Conservation (phyloP, 2,329 filamentous ascomycete genomes). For the Aureobasidium mangrovei region DNA sequence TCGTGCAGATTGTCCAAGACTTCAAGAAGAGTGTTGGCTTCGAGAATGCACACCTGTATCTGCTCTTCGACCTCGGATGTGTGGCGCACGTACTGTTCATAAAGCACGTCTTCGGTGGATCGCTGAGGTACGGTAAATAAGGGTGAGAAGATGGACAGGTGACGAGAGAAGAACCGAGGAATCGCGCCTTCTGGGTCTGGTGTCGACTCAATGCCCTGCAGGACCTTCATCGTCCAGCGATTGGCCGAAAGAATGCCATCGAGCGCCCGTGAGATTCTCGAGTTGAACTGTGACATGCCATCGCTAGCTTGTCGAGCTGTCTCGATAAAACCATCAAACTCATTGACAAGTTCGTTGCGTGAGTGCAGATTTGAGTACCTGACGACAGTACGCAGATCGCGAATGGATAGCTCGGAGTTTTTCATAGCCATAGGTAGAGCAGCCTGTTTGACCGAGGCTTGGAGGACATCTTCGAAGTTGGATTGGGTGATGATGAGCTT, state of each 20-base stretch:
- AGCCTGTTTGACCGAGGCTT: constrained; percentile 56
- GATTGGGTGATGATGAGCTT: constrained; percentile 64
- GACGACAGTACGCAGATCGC: constrained; percentile 65
- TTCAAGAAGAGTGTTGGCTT: constrained; percentile 59
- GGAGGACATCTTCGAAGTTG: constrained; percentile 67
- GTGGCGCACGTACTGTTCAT: constrained; percentile 69
- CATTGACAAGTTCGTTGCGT: constrained; percentile 61
- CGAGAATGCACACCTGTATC: constrained; percentile 57
- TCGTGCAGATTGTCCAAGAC: constrained; percentile 61
- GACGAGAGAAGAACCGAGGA: constrained; percentile 34
- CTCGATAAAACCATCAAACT: constrained; percentile 69
- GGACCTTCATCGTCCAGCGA: constrained; percentile 62
- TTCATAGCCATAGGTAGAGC: constrained; percentile 72
- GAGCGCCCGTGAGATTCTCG: constrained; percentile 62
- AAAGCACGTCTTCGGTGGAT: constrained; percentile 53
- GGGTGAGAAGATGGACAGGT: constrained; percentile 43
- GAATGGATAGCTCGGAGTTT: constrained; percentile 61
- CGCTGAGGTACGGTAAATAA: constrained; percentile 50
- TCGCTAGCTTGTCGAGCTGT: constrained; percentile 55
- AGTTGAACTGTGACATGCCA: constrained; percentile 67
- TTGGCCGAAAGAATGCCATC: constrained; percentile 69
- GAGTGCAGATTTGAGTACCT: constrained; percentile 59
- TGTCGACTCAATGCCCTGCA: constrained; percentile 50
- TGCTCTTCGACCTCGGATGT: constrained; percentile 61
- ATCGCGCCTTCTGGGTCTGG: constrained; percentile 33